Evolutionary conservation across 2,329 filamentous ascomycete genomes (phyloP).

Genomic region (Penicillium corylophilum): DNA sequence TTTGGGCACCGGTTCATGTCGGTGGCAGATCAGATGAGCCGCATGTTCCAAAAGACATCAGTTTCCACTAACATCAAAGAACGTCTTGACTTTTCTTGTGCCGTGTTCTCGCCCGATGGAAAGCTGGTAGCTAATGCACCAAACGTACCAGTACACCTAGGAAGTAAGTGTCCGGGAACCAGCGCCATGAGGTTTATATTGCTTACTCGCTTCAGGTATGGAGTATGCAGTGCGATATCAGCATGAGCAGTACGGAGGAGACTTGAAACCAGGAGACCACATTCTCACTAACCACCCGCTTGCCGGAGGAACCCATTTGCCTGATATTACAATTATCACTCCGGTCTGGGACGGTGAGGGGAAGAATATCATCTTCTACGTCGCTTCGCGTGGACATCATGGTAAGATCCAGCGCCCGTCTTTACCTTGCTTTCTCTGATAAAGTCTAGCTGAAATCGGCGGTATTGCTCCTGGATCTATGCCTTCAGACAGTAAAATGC

Average conservation of each 20-base stretch:
- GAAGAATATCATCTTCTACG: slow-evolving; percentile 71
- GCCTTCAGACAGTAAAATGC: slow-evolving; percentile 48
- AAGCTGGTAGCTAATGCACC: slow-evolving; percentile 66
- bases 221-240: slow-evolving; percentile 71
- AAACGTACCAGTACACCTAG: slow-evolving; percentile 75
- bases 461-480: slow-evolving; percentile 64
- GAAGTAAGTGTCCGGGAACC: slow-evolving; percentile 55
- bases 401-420: slow-evolving; percentile 4
- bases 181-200: no score
- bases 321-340: slow-evolving; percentile 74
- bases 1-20: slow-evolving; percentile 82
- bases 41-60: slow-evolving; percentile 74
- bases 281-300: slow-evolving; percentile 70
- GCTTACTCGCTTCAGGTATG: no score
- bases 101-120: slow-evolving; percentile 72
- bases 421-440: neutral
- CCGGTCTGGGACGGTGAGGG: slow-evolving; percentile 70
- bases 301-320: slow-evolving; percentile 76
- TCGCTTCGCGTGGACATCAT: slow-evolving; percentile 72
- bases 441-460: slow-evolving; percentile 1
- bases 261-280: slow-evolving; percentile 71
- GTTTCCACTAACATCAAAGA: slow-evolving; percentile 75
- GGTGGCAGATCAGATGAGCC: slow-evolving; percentile 80
- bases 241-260: slow-evolving; percentile 71
- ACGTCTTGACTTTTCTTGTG: slow-evolving; percentile 78